Percentiles rank a stretch among this genome's conserved stretches.
These are phyloP conservation scores for Venturia effusa DNA, from an alignment of 2,329 filamentous ascomycete genomes.

Conservation along the genomic window DNA sequence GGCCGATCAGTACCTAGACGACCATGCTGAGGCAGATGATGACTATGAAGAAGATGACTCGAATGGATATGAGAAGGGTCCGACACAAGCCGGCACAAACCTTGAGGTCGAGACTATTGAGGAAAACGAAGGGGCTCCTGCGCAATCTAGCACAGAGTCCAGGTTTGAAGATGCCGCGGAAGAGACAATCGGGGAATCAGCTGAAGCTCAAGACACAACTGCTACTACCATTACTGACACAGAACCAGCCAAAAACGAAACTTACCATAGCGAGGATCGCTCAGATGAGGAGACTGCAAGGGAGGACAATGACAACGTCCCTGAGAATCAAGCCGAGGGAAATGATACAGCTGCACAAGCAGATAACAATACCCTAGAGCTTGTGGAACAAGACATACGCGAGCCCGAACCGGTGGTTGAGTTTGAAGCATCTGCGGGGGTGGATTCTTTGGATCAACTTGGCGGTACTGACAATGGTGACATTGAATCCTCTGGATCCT, in stretches of 20 bases:
- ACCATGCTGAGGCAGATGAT: background rate
- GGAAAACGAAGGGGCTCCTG: background rate
- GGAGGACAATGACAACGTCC: background rate
- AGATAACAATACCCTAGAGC: background rate
- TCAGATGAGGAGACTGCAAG: background rate
- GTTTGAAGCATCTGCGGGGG: background rate
- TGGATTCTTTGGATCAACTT: background rate
- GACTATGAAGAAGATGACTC: background rate
- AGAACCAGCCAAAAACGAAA: background rate
- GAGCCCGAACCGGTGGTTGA: background rate
- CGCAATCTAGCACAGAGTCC: background rate
- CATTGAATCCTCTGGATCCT: slow-evolving; percentile 20
- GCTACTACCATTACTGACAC: slow-evolving; percentile 2
- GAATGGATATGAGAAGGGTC: background rate
- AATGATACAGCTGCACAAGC: background rate
- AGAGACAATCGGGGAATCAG: background rate
- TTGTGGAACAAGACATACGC: background rate
- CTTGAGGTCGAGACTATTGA: background rate
- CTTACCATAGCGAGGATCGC: background rate
- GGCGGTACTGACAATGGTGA: slow-evolving; percentile 12
- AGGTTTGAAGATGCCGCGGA: background rate
- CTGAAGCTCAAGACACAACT: background rate
- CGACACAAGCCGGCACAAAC: background rate
- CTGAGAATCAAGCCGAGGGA: background rate
- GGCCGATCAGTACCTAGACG: background rate